These are phyloP conservation scores for Nannochloropsis salina DNA, from an alignment of 108 stramenopile genomes.

Conservation along the genomic window DNA sequence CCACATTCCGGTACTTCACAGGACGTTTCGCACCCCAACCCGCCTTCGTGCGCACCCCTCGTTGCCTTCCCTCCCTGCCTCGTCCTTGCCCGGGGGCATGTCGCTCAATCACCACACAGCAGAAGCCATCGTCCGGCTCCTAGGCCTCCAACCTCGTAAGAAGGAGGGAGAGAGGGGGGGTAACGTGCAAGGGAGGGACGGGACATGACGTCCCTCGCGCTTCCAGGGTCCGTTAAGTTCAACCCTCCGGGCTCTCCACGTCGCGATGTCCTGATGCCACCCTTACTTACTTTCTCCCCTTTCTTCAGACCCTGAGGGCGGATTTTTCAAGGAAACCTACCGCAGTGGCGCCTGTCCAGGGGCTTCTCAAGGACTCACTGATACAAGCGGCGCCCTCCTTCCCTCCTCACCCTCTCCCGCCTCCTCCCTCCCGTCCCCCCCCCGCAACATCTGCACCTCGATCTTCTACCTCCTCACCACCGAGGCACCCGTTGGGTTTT, in stretches of 20 bases:
- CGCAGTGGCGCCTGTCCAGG: conserved; percentile 18
- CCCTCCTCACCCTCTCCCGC: neutral
- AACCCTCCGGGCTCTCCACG: too few relatives aligned
- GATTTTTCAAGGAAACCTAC: conserved; percentile 22
- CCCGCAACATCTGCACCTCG: conserved; percentile 8
- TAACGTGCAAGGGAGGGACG: neutral
- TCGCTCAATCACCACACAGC: neutral
- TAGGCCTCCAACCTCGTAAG: neutral
- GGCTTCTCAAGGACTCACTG: conserved; percentile 9
- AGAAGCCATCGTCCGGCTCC: neutral
- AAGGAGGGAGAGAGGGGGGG: neutral
- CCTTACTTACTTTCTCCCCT: neutral
- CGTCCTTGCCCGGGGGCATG: neutral
- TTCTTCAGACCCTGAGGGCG: conserved; percentile 21
- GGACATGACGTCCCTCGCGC: neutral
- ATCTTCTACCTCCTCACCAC: neutral
- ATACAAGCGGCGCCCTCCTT: neutral
- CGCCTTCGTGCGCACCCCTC: neutral
- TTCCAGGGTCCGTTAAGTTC: too few relatives aligned
- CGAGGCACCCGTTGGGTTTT: conserved; percentile 20
- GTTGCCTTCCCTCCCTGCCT: neutral
- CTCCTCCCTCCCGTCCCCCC: neutral
- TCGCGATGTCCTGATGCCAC: neutral
- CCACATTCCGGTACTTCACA: too few relatives aligned
- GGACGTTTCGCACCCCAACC: too few relatives aligned